Evolutionary conservation across 208 protist genomes (phyloP), one percentile per base, ranked within the genome.

Genomic region (Leishmania lainsoni): DNA sequence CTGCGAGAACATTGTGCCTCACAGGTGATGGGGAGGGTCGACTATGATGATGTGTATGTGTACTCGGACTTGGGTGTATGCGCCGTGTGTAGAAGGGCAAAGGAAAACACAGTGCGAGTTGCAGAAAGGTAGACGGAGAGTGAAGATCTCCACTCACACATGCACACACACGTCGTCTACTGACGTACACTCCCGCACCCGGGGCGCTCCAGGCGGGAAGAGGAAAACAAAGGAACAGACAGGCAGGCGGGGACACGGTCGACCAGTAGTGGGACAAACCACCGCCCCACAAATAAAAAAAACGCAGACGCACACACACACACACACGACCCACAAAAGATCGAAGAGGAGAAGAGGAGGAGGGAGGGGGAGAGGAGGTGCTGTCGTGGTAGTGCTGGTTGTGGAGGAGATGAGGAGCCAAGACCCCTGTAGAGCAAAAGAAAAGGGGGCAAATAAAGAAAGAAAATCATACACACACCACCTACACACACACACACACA

Each of bases 1-100:
- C 65, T 73, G 70, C 39, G 72, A 45, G 59, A 77, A 32, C 81
- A 76, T 83, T 8, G 48, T 51, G n/a, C 42, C 49, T 45, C 29
- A 22, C 8, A 56, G 29, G 49, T 59, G 42, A 20, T 51, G 42
- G 20, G 17, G 20, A 51, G 68, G 12, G 6, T 5, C 68, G 22
- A 5, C 22, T 32, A 49, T 32, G 17, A 51, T 72, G 42, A 29
- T 9, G 0, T n/a, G 68, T n/a, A 4, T 29, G 10, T 20, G 68
- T 51, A 14, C 8, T 63, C 20, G 6, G 0, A 56, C 65, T 0
- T 70, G 29, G 17, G 17, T 70, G 65, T 70, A 20, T 48, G 29
- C 35, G 65, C 65, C 5, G 65, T 45, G 65, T 48, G n/a, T 70
- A 20, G 35, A 70, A 20, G 65, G 16, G 35, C 26, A 17, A 66